Percentiles rank a stretch among this genome's conserved stretches.
These are phyloP conservation scores for Tephrocybe sp. DNA, from an alignment of 768 basidiomycete species.

Conservation along the genomic window DNA sequence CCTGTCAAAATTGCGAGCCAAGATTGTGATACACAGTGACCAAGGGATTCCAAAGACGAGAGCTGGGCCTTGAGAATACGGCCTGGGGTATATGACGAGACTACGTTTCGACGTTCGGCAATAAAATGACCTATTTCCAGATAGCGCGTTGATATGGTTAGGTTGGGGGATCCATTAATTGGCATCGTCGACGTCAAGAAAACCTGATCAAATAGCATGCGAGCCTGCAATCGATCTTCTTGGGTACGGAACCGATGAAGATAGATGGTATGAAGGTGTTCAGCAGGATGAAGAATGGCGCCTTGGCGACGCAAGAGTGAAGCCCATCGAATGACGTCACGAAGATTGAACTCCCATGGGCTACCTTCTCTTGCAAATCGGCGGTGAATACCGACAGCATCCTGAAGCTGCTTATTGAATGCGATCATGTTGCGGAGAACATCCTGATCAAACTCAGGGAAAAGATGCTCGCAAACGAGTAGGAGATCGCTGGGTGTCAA, in stretches of 20 bases:
- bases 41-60: slow-evolving; percentile 69
- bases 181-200: slow-evolving; percentile 33
- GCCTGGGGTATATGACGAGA: slow-evolving; percentile 35
- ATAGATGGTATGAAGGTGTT: slow-evolving; percentile 72
- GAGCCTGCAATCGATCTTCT: slow-evolving; percentile 59
- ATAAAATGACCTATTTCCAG: slow-evolving; percentile 69
- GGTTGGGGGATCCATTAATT: slow-evolving; percentile 26
- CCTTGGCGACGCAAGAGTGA: slow-evolving; percentile 40
- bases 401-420: slow-evolving; percentile 72
- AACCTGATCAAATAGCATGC: slow-evolving; percentile 48
- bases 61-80: slow-evolving; percentile 63
- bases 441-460: slow-evolving; percentile 53
- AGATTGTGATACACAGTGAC: slow-evolving; percentile 65
- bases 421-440: slow-evolving; percentile 72
- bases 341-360: slow-evolving; percentile 98
- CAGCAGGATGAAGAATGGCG: slow-evolving; percentile 45
- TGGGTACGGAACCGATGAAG: slow-evolving; percentile 79
- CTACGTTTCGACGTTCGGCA: slow-evolving; percentile 31
- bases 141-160: slow-evolving; percentile 43
- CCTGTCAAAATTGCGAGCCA: slow-evolving; percentile 94
- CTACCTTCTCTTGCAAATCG: slow-evolving; percentile 75
- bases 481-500: slow-evolving; percentile 75
- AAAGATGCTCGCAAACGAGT: slow-evolving; percentile 72
- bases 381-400: slow-evolving; percentile 60
- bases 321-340: slow-evolving; percentile 91